These are phyloP conservation scores for Polyplosphaeria fusca DNA, from an alignment of 495 filamentous ascomycete genomes.

Conservation along the genomic window DNA sequence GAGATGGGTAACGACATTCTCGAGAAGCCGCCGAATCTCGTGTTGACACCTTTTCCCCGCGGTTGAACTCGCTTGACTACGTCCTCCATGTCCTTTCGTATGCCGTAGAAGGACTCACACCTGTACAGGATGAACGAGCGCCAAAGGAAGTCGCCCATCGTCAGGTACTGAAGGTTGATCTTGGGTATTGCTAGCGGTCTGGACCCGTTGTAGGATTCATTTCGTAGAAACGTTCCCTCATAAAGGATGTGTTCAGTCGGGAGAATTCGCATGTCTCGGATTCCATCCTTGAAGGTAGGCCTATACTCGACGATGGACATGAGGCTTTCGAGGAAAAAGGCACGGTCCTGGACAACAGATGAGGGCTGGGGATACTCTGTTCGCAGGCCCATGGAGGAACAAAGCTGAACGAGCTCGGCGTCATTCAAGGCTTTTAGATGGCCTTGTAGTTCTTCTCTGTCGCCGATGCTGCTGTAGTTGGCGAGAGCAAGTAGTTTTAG, in stretches of 20 bases:
- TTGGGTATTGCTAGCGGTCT: constrained; percentile 89
- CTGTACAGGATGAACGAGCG: constrained; percentile 84
- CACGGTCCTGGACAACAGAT: constrained; percentile 58
- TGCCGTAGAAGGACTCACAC: constrained; percentile 90
- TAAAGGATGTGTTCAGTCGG: constrained; percentile 84
- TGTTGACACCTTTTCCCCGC: constrained; percentile 57
- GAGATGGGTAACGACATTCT: constrained; percentile 85
- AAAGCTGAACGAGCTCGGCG: constrained; percentile 67
- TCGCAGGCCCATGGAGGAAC: constrained; percentile 68
- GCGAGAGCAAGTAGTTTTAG: constrained; percentile 85
- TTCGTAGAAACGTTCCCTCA: constrained; percentile 75
- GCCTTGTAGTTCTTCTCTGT: constrained; percentile 71
- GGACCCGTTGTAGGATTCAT: constrained; percentile 86
- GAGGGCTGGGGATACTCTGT: constrained; percentile 73
- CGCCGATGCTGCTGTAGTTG: constrained; percentile 85
- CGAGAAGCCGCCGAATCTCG: constrained; percentile 80
- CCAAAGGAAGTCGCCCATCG: constrained; percentile 94
- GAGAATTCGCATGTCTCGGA: constrained; percentile 65
- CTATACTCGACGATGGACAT: constrained; percentile 74
- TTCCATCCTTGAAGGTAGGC: constrained; percentile 77
- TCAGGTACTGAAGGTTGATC: constrained; percentile 91
- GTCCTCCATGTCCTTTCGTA: constrained; percentile 85
- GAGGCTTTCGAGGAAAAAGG: constrained; percentile 72
- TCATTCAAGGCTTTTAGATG: constrained; percentile 72
- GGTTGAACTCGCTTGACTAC: constrained; percentile 76